Evolutionary conservation across 2,329 filamentous ascomycete species (phyloP).

Genomic region (Beauveria medogensis): DNA sequence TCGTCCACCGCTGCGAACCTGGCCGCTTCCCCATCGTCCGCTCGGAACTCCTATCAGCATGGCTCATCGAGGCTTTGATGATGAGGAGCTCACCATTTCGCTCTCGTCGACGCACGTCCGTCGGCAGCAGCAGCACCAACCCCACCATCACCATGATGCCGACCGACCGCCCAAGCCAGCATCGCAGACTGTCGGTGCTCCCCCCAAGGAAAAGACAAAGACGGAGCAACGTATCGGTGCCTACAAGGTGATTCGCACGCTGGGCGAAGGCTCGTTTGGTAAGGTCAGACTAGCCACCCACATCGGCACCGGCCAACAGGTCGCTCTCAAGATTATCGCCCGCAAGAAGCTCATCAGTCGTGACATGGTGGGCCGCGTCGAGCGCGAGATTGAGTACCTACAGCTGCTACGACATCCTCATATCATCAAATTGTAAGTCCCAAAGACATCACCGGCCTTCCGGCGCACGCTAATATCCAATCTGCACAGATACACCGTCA

Average conservation of each 20-base stretch:
- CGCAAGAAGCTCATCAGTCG: constrained; percentile 92
- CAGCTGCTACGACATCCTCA: constrained; percentile 93
- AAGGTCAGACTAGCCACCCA: constrained; percentile 98
- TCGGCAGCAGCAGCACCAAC: constrained; percentile 30
- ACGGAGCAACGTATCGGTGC: constrained; percentile 81
- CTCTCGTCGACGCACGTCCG: constrained; percentile 58
- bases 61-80: constrained; percentile 56
- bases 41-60: constrained; percentile 25
- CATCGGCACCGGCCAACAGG: constrained; percentile 84
- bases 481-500: constrained; percentile 72
- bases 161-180: constrained; percentile 19
- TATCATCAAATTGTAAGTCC: constrained; percentile 87
- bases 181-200: constrained; percentile 21
- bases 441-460: neutral
- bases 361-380: constrained; percentile 96
- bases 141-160: constrained; percentile 16
- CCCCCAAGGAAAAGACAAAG: constrained; percentile 40
- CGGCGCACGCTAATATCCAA: neutral
- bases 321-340: constrained; percentile 95
- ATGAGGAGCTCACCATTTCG: constrained; percentile 76
- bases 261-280: constrained; percentile 95
- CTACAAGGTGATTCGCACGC: constrained; percentile 82
- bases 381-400: constrained; percentile 96
- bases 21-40: neutral
- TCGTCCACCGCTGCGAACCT: neutral